A percentile compares a stretch with the other conserved stretches of the same genome.
Conservation (phyloP, 1,284 basidiomycete species). For the Lentinus polychrous region DNA sequence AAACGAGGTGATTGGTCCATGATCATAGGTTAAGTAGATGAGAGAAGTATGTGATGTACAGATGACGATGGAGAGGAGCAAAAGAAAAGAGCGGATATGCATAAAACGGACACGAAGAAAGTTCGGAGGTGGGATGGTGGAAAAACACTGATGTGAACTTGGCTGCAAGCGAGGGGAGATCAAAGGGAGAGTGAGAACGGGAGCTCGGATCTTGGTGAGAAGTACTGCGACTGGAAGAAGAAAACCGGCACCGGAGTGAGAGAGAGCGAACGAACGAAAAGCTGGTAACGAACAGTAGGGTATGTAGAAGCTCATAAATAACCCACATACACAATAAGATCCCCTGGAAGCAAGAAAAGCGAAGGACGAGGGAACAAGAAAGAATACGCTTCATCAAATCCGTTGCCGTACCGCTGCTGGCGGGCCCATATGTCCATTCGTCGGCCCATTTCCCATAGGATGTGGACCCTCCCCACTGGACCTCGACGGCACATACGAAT, state of each 20-base stretch:
- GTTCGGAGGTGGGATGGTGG: not conserved
- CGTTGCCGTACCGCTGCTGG: slow-evolving; percentile 41
- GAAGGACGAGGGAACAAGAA: slow-evolving; percentile 9
- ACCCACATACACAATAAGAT: slow-evolving; percentile 1
- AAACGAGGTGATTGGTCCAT: slow-evolving; percentile 3
- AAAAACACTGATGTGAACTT: slow-evolving; percentile 13
- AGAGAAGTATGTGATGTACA: slow-evolving; percentile 20
- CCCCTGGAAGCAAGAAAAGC: slow-evolving; percentile 10
- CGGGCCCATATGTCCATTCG: slow-evolving; percentile 35
- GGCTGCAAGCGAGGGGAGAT: slow-evolving; percentile 13
- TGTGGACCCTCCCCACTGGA: slow-evolving; percentile 40
- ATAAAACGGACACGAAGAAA: not conserved
- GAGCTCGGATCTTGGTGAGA: not conserved
- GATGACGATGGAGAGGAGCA: slow-evolving; percentile 15
- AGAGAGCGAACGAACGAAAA: not conserved
- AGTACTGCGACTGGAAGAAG: not conserved
- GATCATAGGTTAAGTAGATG: slow-evolving; percentile 13
- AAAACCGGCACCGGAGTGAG: not conserved
- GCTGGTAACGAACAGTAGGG: not conserved
- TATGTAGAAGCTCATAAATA: not conserved
- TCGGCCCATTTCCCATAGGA: too few relatives aligned
- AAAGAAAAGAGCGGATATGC: slow-evolving; percentile 6
- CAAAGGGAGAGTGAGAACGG: not conserved
- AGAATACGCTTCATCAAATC: slow-evolving; percentile 24
- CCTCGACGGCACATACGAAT: slow-evolving; percentile 46